Base-by-base conservation (phyloP, 768 basidiomycete genomes). In the Rubroboletus pulcherrimus region DNA sequence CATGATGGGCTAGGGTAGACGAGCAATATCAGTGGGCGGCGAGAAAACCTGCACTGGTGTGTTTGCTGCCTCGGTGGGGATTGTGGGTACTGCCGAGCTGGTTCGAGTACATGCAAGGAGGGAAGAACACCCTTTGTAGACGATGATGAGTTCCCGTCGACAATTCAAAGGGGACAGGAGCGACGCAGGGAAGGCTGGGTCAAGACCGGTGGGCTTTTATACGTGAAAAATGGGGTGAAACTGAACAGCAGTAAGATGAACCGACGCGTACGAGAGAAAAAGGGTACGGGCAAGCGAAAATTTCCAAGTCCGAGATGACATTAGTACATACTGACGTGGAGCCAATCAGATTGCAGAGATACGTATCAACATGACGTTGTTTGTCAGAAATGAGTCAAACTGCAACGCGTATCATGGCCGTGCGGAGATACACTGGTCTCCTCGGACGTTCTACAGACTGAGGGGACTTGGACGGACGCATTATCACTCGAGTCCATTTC, bases 61-160 rank as follows among this genome's bases (percentile, higher is more conserved):
- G 93, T 72, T 90, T 93, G 67, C 69, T 73, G 78, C 93, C 93
- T 85, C 91, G 81, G 78, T 89, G 82, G 66, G 82, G 80, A 78
- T 95, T 95, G 78, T 95, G 93, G 63, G 84, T 78, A 74, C 87
- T 89, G 75, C 87, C 86, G 64, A 94, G 88, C 73, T 87, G 86
- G 89, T 95, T 94, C 62, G 89, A 91, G 90, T 87, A 96, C 93
- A 94, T 94, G 83, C 88, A 91, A 78, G 64, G 69, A 67, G 67
- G 75, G 77, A 72, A 77, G 11, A 71, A 58, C 49, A 63, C 71
- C 60, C 66, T 56, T 56, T 51, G 62, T 51, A 55, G 54, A 57
- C 39, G 57, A 57, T 38, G 59, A 51, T 14, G 56, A 7, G 38
- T 34, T 42, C 21, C 38, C 21, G 46, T 44, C 47, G 26, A 59